These are phyloP conservation scores for Xylariaceae sp. DNA, from an alignment of 2,329 filamentous ascomycete species.

Conservation along the genomic window DNA sequence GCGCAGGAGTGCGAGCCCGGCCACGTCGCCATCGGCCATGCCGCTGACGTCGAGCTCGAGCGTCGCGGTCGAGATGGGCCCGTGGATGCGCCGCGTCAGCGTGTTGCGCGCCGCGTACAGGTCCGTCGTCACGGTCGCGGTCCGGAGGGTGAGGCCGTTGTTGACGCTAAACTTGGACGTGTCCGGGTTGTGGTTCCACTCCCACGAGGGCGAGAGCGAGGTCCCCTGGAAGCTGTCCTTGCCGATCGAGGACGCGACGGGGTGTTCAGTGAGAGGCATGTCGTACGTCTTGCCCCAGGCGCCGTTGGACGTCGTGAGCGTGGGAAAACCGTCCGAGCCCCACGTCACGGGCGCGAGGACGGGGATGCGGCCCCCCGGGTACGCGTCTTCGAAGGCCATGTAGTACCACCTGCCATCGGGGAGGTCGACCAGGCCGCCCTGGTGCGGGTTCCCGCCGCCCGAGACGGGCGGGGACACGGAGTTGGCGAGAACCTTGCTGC, in stretches of 20 bases:
- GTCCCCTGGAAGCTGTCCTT: slow-evolving; percentile 42
- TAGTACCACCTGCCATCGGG: slow-evolving; percentile 52
- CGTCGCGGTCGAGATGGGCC: slow-evolving; percentile 43
- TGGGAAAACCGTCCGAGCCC: slow-evolving; percentile 47
- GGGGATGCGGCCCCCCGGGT: slow-evolving; percentile 52
- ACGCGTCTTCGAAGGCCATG: slow-evolving; percentile 50
- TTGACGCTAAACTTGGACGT: slow-evolving; percentile 38
- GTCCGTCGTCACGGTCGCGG: slow-evolving; percentile 48
- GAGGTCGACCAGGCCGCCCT: slow-evolving; percentile 51
- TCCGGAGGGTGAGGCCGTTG: slow-evolving; percentile 41
- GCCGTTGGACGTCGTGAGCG: slow-evolving; percentile 36
- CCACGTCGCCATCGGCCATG: slow-evolving; percentile 47
- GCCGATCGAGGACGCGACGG: slow-evolving; percentile 29
- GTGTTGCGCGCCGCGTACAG: slow-evolving; percentile 44
- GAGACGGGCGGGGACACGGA: slow-evolving; percentile 39
- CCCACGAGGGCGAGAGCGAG: slow-evolving; percentile 43
- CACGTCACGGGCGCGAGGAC: slow-evolving; percentile 51
- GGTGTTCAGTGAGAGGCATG: slow-evolving; percentile 29
- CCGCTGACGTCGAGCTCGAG: slow-evolving; percentile 43
- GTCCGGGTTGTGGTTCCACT: slow-evolving; percentile 60
- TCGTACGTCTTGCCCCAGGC: slow-evolving; percentile 45
- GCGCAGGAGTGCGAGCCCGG: slow-evolving; percentile 48
- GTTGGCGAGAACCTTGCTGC: slow-evolving; percentile 38
- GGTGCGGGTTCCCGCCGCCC: slow-evolving; percentile 44
- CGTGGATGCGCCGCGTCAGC: slow-evolving; percentile 40